Evolutionary conservation across 768 basidiomycete species (phyloP), one percentile per base, ranked within the genome.

Genomic region (Collybiopsis confluens): DNA sequence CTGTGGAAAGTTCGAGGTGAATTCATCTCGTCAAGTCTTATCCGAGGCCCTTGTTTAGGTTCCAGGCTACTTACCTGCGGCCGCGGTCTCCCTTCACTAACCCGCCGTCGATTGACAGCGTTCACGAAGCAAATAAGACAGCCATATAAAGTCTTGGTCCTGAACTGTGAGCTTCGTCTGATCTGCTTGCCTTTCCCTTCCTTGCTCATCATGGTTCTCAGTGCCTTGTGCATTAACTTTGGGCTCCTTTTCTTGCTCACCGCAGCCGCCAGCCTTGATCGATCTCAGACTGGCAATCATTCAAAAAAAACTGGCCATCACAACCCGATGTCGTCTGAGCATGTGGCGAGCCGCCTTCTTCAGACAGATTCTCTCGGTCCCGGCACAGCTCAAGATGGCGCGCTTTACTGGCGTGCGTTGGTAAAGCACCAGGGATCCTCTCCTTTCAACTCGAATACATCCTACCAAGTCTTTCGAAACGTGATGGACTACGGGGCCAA

Each of bases 401-500:
- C 73, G n/a, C 73, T 77, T 3, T 81, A 71, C 59, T 81, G 79
- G 79, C 55, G 79, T 49, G 61, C 79, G 59, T 71, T 56, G 53
- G 76, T 81, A 56, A 69, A 66, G 35, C 80, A 81, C 50, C 77
- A 72, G 55, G 77, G 76, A 42, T 74, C 70, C 7, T 70, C 80
- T 6, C 68, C 79, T 4, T 79, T 75, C 65, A 77, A 78, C 61
- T 65, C 74, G 7, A 56, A 59, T 16, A 59, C 66, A 45, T 60
- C 67, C 24, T 81, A 82, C 61, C 55, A 71, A 43, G 77, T 80
- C 33, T 80, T 78, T 64, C 76, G 80, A 35, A 81, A 81, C 51
- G 80, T 81, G 35, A 76, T 74, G 54, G 77, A 82, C 58, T 81
- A 73, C 54, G 80, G 80, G 33, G 80, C 81, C 16, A 70, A 67